A percentile compares a stretch with the other conserved stretches of the same genome.
Evolutionary conservation across 2,329 filamentous ascomycete genomes (phyloP).

Genomic region (Trichoderma simmonsii): DNA sequence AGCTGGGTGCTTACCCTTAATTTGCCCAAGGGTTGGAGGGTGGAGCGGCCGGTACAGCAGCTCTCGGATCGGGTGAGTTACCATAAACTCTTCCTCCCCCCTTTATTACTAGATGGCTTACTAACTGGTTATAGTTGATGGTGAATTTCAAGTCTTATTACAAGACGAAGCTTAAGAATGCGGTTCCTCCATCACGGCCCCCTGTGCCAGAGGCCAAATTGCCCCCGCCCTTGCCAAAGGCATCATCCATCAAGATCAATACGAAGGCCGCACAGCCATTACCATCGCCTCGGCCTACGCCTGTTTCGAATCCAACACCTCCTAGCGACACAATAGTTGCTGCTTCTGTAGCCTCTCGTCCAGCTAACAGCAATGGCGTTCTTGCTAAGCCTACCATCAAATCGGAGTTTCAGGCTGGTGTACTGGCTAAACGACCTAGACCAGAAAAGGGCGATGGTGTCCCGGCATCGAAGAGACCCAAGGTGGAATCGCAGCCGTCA

Average conservation of each 20-base stretch:
- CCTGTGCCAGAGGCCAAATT: slow-evolving; percentile 29
- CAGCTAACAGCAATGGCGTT: slow-evolving; percentile 22
- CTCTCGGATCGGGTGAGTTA: slow-evolving; percentile 37
- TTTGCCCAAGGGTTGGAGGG: slow-evolving; percentile 42
- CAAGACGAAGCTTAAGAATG: slow-evolving; percentile 34
- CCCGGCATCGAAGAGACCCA: slow-evolving; percentile 39
- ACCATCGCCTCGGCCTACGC: neutral
- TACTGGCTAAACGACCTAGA: slow-evolving; percentile 35
- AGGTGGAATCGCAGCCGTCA: slow-evolving; percentile 30
- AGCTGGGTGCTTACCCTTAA: slow-evolving; percentile 42
- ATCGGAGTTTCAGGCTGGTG: slow-evolving; percentile 3
- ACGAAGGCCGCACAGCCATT: slow-evolving; percentile 20
- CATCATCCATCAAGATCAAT: slow-evolving; percentile 37
- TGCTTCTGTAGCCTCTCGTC: slow-evolving; percentile 25
- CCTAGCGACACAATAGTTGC: slow-evolving; percentile 30
- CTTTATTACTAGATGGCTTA: neutral
- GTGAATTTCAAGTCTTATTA: slow-evolving; percentile 40
- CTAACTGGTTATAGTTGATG: slow-evolving; percentile 33
- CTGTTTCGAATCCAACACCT: neutral
- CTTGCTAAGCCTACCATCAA: slow-evolving; percentile 15
- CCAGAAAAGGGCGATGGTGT: slow-evolving; percentile 37
- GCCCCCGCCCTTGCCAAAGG: slow-evolving; percentile 28
- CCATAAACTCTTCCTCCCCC: too few relatives aligned
- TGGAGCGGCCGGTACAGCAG: slow-evolving; percentile 35
- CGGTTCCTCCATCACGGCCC: slow-evolving; percentile 25